These are phyloP conservation scores for Eucalyptus shirleyi DNA, from an alignment of 345 rosid species.

Conservation along the genomic window DNA sequence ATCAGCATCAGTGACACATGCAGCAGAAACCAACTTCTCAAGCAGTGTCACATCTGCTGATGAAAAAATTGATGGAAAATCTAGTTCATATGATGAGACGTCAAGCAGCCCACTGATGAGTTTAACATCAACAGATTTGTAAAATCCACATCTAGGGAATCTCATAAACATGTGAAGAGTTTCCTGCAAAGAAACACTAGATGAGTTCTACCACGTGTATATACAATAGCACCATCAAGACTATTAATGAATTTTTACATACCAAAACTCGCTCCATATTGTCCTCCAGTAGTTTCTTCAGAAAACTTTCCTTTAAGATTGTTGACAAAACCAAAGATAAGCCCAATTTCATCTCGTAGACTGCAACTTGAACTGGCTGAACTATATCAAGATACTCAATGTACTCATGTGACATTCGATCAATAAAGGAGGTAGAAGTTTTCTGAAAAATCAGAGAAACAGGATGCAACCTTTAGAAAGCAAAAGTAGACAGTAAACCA, in stretches of 20 bases:
- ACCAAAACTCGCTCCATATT: slow-evolving; percentile 53
- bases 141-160: slow-evolving; percentile 44
- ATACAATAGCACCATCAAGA: not conserved
- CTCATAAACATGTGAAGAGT: slow-evolving; percentile 63
- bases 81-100: slow-evolving; percentile 14
- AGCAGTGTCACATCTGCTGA: slow-evolving; percentile 35
- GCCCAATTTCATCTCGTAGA: slow-evolving; percentile 87
- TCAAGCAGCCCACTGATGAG: slow-evolving; percentile 9
- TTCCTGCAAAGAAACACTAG: slow-evolving; percentile 24
- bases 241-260: not conserved
- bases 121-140: slow-evolving; percentile 12
- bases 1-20: slow-evolving; percentile 21
- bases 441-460: slow-evolving; percentile 36
- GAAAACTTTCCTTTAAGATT: slow-evolving; percentile 22
- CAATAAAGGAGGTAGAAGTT: slow-evolving; percentile 54
- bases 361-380: slow-evolving; percentile 90
- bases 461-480: not conserved
- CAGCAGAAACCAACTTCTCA: slow-evolving; percentile 48
- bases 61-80: slow-evolving; percentile 25
- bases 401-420: slow-evolving; percentile 51
- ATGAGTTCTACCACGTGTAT: slow-evolving; percentile 1
- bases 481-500: not conserved
- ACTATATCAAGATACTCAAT: slow-evolving; percentile 54
- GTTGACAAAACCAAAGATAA: slow-evolving; percentile 50
- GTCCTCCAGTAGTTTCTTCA: slow-evolving; percentile 25